Base-by-base conservation (phyloP, 768 basidiomycete genomes). In the Filobasidium floriforme region DNA sequence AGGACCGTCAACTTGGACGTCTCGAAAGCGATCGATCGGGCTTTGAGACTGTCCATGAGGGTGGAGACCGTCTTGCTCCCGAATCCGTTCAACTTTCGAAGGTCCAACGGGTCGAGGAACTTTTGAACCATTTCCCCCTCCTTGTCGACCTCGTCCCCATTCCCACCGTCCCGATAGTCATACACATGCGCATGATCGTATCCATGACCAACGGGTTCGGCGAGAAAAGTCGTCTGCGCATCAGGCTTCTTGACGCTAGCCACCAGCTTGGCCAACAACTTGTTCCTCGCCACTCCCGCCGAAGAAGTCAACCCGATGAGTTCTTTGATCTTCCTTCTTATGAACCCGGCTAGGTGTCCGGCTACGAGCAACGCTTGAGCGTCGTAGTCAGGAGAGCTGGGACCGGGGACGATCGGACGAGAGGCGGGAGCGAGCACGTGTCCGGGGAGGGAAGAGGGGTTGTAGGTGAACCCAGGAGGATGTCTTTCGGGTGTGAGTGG, bases 241-340 rank as follows among this genome's bases (percentile, higher is more conserved):
- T 68, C 63, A 10, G 71, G 71, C 46, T 72, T 72, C 32, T 63
- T 28, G 7, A 49, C 59, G 28, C 66, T 59, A 11, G 62, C 69
- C 40, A 70, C 49, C 15, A 72, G 57, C 41, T 72, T 72, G 1
- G 71, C 64, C 10, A 72, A 22, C n/a, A 65, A 63, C 59, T 72
- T 72, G 60, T 29, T 55, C 6, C 51, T 59, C 24, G 62, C 64
- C 4, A 72, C 44, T 0, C 71, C 71, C 11, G 63, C 71, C 6
- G 67, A 68, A 1, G 69, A 64, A 7, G 69, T 64, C 15, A 72
- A 60, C 7, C 69, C 69, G 46, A 70, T 65, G 4, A 49, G 29
- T 1, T 22, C 32, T 15, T 41, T 51, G 57, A 72, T 70, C 14
- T 65, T 51, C 12, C 41, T 22, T 0, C 71, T 67, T 15, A 72